These are phyloP conservation scores for Torulaspora franciscae DNA, from an alignment of 805 yeast species.

Conservation along the genomic window DNA sequence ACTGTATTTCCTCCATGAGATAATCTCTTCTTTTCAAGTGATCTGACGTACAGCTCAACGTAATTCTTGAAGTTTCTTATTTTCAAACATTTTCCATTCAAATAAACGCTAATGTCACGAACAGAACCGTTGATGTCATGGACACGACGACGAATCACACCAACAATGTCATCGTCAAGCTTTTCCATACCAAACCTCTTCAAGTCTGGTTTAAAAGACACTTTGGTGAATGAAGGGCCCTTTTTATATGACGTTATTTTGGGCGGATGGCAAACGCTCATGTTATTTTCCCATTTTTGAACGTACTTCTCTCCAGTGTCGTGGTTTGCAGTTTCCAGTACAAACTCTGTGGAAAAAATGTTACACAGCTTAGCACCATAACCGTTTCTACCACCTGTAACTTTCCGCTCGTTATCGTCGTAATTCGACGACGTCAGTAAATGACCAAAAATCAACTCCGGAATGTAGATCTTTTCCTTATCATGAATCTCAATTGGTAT, in stretches of 20 bases:
- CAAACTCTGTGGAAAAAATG: constrained; percentile 84
- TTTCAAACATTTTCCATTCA: constrained; percentile 68
- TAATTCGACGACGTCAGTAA: constrained; percentile 91
- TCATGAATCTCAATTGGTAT: constrained; percentile 91
- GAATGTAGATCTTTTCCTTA: constrained; percentile 88
- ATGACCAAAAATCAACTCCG: constrained; percentile 94
- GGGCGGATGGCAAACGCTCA: constrained; percentile 74
- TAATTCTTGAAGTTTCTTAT: constrained; percentile 77
- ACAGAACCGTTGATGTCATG: constrained; percentile 95
- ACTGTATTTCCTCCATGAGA: constrained; percentile 37
- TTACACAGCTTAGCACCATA: constrained; percentile 97
- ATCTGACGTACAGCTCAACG: constrained; percentile 82
- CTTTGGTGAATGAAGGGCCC: constrained; percentile 74
- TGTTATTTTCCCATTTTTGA: constrained; percentile 85
- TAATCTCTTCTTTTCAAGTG: constrained; percentile 49
- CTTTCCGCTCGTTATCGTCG: constrained; percentile 91
- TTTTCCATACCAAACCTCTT: constrained; percentile 77
- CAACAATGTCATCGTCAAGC: constrained; percentile 75
- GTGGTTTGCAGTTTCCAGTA: constrained; percentile 83
- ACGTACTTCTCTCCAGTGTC: constrained; percentile 55
- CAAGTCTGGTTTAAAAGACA: constrained; percentile 85
- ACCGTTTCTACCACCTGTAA: constrained; percentile 98
- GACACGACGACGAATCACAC: constrained; percentile 88
- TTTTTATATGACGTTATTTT: constrained; percentile 49
- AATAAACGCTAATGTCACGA: constrained; percentile 66